Percentiles rank a stretch among this genome's conserved stretches.
These are phyloP conservation scores for Rubia balearica DNA, from an alignment of 305 asterid genomes.

Conservation along the genomic window DNA sequence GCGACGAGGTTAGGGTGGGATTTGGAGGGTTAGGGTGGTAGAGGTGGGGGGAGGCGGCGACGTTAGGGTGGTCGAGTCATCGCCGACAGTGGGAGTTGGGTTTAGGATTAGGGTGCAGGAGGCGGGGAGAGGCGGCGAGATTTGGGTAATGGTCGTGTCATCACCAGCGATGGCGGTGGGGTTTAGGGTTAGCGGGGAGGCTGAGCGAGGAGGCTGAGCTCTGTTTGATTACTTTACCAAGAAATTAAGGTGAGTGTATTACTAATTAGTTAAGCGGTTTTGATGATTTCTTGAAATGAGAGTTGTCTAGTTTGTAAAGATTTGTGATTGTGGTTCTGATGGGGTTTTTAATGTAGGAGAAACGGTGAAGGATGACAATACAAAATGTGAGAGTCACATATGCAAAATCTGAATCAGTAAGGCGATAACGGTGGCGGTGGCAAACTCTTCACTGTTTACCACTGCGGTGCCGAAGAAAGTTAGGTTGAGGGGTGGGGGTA, in stretches of 20 bases:
- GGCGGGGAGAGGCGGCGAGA: no score
- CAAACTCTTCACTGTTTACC: constrained; percentile 23
- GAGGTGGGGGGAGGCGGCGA: no score
- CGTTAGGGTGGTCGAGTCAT: no score
- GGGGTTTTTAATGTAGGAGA: background rate
- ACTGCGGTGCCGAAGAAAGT: constrained; percentile 22
- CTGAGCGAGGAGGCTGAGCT: background rate
- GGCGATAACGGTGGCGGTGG: constrained; percentile 46
- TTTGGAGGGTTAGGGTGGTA: no score
- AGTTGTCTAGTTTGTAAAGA: background rate
- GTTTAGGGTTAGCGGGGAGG: no score
- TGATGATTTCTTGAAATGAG: background rate
- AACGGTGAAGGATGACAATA: constrained; percentile 41
- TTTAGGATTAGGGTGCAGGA: no score
- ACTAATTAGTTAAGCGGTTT: no score
- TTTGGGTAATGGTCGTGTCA: no score
- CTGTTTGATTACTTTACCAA: constrained; percentile 20
- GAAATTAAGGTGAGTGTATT: background rate
- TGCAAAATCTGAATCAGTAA: constrained; percentile 33
- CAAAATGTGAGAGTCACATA: constrained; percentile 66
- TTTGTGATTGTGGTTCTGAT: background rate
- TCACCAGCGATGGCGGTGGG: no score
- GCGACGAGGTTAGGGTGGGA: no score
- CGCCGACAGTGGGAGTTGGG: no score
- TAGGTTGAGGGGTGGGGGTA: no score